These are phyloP conservation scores for Helotiales sp. DNA, from an alignment of 2,329 filamentous ascomycete species.

Conservation along the genomic window DNA sequence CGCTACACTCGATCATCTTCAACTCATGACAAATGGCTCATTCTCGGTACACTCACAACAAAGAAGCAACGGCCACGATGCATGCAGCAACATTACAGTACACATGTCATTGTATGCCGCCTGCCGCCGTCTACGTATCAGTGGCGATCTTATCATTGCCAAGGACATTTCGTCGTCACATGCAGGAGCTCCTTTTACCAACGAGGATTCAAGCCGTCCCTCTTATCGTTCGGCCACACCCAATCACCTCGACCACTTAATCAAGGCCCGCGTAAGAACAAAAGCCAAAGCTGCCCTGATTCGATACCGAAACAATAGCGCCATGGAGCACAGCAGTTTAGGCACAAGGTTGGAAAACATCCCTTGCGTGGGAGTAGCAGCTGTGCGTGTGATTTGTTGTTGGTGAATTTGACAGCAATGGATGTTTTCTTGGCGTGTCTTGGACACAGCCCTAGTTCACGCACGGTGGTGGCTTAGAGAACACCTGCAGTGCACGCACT, in stretches of 20 bases:
- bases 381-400: background rate
- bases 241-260: background rate
- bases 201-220: background rate
- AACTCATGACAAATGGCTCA: background rate
- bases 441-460: background rate
- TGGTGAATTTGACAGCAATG: background rate
- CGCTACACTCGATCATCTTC: background rate
- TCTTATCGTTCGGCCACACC: background rate
- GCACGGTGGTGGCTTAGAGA: conserved; percentile 12
- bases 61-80: background rate
- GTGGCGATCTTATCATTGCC: background rate
- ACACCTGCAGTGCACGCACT: background rate
- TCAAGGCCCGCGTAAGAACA: background rate
- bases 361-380: too few species aligned
- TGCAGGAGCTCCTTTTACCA: background rate
- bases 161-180: background rate
- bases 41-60: background rate
- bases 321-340: background rate
- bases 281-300: background rate
- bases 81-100: background rate
- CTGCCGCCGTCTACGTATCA: background rate
- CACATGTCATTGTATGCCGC: background rate
- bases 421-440: background rate
- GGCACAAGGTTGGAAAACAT: too few species aligned
- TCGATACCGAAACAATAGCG: background rate